Conservation (phyloP, 139 green algal genomes). For the Tetratostichococcus sp. region DNA sequence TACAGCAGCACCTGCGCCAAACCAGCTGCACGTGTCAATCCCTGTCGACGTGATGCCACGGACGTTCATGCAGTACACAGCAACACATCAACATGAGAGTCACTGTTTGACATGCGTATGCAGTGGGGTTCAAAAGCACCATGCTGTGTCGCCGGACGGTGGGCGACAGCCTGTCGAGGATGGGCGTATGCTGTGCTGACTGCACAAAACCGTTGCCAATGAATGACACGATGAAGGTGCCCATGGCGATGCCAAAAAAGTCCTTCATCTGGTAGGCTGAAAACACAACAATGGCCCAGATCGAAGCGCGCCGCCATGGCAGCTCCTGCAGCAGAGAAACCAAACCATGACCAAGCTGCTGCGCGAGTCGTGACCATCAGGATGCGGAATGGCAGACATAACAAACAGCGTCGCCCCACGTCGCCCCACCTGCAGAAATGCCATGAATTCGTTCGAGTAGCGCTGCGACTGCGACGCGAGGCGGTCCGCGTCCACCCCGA, state of each 20-base stretch:
- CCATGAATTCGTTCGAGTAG: neutral
- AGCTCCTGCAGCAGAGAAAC: slow-evolving; percentile 31
- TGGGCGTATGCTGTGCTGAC: slow-evolving; percentile 21
- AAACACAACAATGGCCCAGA: slow-evolving; percentile 58
- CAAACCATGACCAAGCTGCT: too few species aligned
- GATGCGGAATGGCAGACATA: too few species aligned
- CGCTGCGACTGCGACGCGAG: neutral
- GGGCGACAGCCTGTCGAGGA: slow-evolving; percentile 22
- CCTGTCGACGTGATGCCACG: too few species aligned
- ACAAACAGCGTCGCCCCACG: too few species aligned
- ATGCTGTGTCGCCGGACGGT: neutral
- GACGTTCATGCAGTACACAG: too few species aligned
- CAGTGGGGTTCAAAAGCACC: too few species aligned
- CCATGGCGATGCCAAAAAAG: slow-evolving; percentile 88
- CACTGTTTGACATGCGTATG: too few species aligned
- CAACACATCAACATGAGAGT: too few species aligned
- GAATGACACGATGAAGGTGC: slow-evolving; percentile 86
- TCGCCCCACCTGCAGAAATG: neutral
- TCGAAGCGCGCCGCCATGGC: slow-evolving; percentile 55
- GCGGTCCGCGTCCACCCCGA: neutral
- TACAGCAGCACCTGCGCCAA: slow-evolving; percentile 55
- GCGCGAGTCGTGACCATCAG: too few species aligned
- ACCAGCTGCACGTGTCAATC: too few species aligned
- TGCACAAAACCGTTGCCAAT: slow-evolving; percentile 80
- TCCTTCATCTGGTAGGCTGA: slow-evolving; percentile 69